phyloP scores from a whole-genome alignment of 2,329 filamentous ascomycete genomes.

The Furcasterigmium sp. region DNA sequence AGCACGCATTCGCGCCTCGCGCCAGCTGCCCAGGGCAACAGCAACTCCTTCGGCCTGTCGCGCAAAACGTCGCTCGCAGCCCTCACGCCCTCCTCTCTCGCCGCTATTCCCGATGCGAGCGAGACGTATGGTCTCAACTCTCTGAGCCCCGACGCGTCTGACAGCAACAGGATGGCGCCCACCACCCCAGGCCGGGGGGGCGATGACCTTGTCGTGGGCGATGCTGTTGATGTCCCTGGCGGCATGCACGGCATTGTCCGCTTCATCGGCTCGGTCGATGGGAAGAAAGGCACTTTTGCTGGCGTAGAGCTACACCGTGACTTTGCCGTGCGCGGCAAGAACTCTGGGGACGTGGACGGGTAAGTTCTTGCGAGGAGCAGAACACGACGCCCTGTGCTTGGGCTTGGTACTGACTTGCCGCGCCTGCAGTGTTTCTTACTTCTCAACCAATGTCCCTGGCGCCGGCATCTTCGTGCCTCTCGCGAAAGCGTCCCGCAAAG shows the following conservation, averaged over 20 bases:
- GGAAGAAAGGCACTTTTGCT: conserved; percentile 87
- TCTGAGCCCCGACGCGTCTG: conserved; percentile 29
- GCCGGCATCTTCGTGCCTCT: conserved; percentile 92
- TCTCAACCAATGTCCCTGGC: conserved; percentile 69
- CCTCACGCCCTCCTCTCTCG: conserved; percentile 58
- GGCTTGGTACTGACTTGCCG: conserved; percentile 12
- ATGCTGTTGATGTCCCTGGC: conserved; percentile 85
- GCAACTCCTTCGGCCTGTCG: conserved; percentile 37
- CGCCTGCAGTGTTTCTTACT: conserved; percentile 62
- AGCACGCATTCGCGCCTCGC: conserved; percentile 41
- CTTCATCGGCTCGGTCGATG: conserved; percentile 80
- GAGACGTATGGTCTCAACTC: conserved; percentile 57
- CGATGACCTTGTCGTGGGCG: conserved; percentile 65
- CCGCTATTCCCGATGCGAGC: conserved; percentile 61
- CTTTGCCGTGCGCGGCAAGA: conserved; percentile 82
- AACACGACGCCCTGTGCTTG: conserved; percentile 11
- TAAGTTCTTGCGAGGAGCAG: conserved; percentile 36
- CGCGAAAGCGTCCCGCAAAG: conserved; percentile 69
- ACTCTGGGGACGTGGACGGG: conserved; percentile 94
- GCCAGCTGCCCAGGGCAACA: conserved; percentile 17
- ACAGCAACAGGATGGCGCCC: conserved; percentile 43
- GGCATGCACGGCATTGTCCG: conserved; percentile 87
- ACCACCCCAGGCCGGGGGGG: conserved; percentile 48
- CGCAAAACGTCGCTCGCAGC: conserved; percentile 70
- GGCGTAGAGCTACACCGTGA: conserved; percentile 84